These are phyloP conservation scores for Penicillium sp. DNA, from an alignment of 2,329 filamentous ascomycete genomes.

Conservation along the genomic window DNA sequence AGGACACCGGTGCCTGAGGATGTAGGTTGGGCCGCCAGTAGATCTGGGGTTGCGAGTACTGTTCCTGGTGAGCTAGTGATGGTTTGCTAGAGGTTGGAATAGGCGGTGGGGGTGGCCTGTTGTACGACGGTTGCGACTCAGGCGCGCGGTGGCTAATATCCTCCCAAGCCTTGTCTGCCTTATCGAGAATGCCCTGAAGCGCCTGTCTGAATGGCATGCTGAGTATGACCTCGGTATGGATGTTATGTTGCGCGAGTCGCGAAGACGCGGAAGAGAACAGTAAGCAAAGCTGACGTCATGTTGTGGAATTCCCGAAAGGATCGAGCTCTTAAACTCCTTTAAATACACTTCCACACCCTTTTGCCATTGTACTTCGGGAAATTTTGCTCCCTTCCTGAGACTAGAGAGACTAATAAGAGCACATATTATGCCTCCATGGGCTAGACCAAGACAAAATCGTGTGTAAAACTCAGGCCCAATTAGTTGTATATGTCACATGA, in stretches of 20 bases:
- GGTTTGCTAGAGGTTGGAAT: constrained; percentile 24
- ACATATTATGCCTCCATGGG: neutral
- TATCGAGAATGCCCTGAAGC: constrained; percentile 21
- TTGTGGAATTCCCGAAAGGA: constrained; percentile 5
- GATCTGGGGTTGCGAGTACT: constrained; percentile 19
- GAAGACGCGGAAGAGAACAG: constrained; percentile 6
- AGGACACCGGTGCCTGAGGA: constrained; percentile 19
- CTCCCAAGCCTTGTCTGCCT: constrained; percentile 24
- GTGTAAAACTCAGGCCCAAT: neutral
- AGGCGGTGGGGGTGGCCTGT: constrained; percentile 20
- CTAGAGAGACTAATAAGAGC: neutral
- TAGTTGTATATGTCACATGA: neutral
- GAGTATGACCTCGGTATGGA: constrained; percentile 13
- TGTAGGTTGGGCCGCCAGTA: constrained; percentile 25
- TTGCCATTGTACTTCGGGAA: neutral
- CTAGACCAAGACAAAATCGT: neutral
- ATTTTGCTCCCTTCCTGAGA: neutral
- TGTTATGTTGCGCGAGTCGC: constrained; percentile 9
- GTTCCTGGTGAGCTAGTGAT: constrained; percentile 17
- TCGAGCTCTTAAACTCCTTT: neutral
- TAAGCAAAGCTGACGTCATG: constrained; percentile 20
- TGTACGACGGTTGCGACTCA: constrained; percentile 12
- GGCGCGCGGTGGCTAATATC: constrained; percentile 12
- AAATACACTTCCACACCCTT: neutral
- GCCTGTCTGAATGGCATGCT: constrained; percentile 27